These are phyloP conservation scores for Neckera pumila DNA, from an alignment of 225 moss, liverwort and hornwort species.

Conservation along the genomic window DNA sequence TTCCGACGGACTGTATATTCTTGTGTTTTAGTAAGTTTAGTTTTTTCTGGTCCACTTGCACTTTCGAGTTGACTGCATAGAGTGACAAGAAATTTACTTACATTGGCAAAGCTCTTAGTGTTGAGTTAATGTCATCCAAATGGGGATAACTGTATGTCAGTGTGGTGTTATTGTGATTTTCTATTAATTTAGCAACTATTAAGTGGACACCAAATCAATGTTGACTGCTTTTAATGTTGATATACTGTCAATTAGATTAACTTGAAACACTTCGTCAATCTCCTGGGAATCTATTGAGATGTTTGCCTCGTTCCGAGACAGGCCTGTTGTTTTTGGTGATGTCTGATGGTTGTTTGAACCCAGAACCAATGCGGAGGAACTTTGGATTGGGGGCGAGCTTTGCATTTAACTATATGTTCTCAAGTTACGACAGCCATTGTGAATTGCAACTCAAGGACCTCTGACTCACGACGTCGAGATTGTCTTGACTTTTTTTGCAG, in stretches of 20 bases:
- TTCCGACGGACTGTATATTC: background rate
- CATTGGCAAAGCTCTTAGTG: background rate
- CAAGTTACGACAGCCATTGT: background rate
- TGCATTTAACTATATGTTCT: background rate
- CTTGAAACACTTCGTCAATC: background rate
- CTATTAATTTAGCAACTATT: background rate
- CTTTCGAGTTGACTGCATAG: background rate
- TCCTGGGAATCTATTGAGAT: background rate
- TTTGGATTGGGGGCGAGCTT: background rate
- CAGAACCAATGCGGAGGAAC: background rate
- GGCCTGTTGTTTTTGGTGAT: background rate
- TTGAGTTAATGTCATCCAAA: background rate
- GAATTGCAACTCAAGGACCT: background rate
- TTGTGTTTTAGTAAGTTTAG: background rate
- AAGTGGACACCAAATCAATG: background rate
- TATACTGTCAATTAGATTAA: background rate
- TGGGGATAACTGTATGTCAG: background rate
- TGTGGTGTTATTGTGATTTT: background rate
- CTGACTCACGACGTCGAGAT: background rate
- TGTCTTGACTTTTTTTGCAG: background rate
- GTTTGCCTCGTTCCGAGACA: background rate
- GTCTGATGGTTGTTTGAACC: background rate
- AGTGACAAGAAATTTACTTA: background rate
- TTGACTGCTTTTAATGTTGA: background rate
- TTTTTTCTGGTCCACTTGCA: background rate